phyloP scores from a whole-genome alignment of 2,329 filamentous ascomycete species.

The Calonectria honghensis region DNA sequence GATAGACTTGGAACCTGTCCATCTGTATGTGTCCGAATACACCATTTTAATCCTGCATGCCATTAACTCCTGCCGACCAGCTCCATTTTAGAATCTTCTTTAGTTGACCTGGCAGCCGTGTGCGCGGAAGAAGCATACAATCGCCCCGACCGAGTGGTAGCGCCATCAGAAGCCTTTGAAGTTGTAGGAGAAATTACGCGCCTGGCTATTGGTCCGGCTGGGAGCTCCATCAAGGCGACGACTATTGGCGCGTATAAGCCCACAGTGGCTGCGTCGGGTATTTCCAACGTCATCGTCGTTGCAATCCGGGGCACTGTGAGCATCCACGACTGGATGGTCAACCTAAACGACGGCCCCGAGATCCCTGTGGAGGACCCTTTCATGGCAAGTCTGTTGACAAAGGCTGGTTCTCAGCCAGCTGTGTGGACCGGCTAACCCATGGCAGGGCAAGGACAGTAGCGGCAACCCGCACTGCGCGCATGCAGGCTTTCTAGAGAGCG shows the following conservation, averaged over 20 bases:
- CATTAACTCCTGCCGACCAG: neutral
- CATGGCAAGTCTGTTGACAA: neutral
- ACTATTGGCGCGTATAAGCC: constrained; percentile 9
- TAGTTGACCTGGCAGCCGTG: neutral
- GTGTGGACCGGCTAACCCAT: neutral
- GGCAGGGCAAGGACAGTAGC: neutral
- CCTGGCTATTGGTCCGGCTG: neutral
- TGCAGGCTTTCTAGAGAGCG: neutral
- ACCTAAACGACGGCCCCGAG: constrained; percentile 3
- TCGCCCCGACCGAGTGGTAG: neutral
- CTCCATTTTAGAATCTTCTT: neutral
- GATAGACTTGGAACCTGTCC: neutral
- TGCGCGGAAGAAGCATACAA: constrained; percentile 2
- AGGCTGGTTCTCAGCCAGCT: too few relatives aligned
- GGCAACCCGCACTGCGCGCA: neutral
- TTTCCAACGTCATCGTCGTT: neutral
- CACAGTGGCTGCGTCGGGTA: neutral
- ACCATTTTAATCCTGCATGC: neutral
- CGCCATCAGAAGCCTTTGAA: neutral
- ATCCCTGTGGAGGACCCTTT: neutral
- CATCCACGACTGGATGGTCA: constrained; percentile 16
- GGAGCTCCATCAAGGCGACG: constrained; percentile 8
- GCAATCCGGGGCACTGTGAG: constrained; percentile 1
- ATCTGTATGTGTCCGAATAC: neutral
- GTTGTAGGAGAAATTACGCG: neutral